These are phyloP conservation scores for Yarrowia bubula DNA, from an alignment of 805 yeast species.

Conservation along the genomic window DNA sequence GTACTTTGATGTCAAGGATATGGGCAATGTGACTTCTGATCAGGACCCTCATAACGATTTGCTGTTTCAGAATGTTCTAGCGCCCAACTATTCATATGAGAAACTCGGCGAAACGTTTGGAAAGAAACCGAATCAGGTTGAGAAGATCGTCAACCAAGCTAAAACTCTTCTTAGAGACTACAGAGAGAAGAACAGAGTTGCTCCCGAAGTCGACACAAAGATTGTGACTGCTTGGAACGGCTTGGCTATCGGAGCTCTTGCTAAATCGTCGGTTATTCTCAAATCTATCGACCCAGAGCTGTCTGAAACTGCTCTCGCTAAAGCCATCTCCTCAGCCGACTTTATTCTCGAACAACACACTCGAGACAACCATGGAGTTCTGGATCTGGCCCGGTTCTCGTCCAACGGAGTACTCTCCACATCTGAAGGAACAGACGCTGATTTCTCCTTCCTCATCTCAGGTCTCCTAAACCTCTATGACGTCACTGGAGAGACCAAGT, in stretches of 20 bases:
- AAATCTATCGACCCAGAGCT: constrained; percentile 28
- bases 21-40: constrained; percentile 41
- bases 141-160: constrained; percentile 34
- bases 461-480: constrained; percentile 42
- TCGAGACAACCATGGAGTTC: constrained; percentile 31
- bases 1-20: constrained; percentile 40
- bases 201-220: constrained; percentile 40
- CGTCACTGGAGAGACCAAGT: constrained; percentile 36
- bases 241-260: constrained; percentile 41
- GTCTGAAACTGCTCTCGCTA: constrained; percentile 31
- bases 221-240: constrained; percentile 43
- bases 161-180: constrained; percentile 32
- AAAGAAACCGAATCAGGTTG: constrained; percentile 32
- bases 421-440: constrained; percentile 39
- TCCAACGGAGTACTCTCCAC: constrained; percentile 25
- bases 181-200: constrained; percentile 33
- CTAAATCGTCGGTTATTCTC: constrained; percentile 36
- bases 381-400: constrained; percentile 33
- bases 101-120: constrained; percentile 42
- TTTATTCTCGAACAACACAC: constrained; percentile 31
- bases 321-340: constrained; percentile 36
- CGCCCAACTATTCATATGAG: constrained; percentile 31
- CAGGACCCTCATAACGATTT: constrained; percentile 39
- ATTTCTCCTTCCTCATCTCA: constrained; percentile 40
- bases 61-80: constrained; percentile 38